Evolutionary conservation across 352 stramenopile species (phyloP).

Genomic region (Paralagenidium karlingii): DNA sequence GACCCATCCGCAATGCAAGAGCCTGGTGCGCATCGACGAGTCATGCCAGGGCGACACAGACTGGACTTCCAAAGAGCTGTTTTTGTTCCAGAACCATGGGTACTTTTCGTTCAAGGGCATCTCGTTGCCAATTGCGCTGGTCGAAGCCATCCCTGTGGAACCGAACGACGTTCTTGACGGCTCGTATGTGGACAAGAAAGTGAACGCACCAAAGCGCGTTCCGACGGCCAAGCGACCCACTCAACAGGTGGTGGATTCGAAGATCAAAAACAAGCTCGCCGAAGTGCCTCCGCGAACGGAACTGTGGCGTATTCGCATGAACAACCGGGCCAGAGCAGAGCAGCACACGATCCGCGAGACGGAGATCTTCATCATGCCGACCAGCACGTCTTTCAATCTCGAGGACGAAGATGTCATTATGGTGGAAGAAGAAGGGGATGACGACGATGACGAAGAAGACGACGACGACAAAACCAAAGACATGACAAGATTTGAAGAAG

Average conservation of each 20-base stretch:
- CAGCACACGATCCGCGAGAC: slow-evolving; percentile 76
- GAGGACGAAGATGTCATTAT: slow-evolving; percentile 54
- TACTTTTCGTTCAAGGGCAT: slow-evolving; percentile 84
- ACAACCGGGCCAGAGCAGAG: slow-evolving; percentile 39
- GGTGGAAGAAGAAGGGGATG: slow-evolving; percentile 49
- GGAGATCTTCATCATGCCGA: slow-evolving; percentile 21
- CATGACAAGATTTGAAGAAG: slow-evolving; percentile 22
- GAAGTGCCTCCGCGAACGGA: slow-evolving; percentile 36
- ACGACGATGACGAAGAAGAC: slow-evolving; percentile 35
- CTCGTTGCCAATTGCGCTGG: slow-evolving; percentile 56
- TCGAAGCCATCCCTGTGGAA: slow-evolving; percentile 70
- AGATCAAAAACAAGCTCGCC: slow-evolving; percentile 22
- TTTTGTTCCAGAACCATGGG: slow-evolving; percentile 75
- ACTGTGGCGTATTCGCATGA: slow-evolving; percentile 42
- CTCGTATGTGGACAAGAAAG: slow-evolving; percentile 17
- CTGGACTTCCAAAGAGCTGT: no score
- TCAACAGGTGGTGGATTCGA: slow-evolving; percentile 44
- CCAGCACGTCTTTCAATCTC: slow-evolving; percentile 40
- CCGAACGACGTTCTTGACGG: slow-evolving; percentile 20
- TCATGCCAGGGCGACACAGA: slow-evolving; percentile 28
- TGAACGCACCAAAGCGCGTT: slow-evolving; percentile 17
- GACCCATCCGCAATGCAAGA: slow-evolving; percentile 14
- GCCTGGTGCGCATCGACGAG: slow-evolving; percentile 27
- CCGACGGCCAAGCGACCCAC: slow-evolving; percentile 32
- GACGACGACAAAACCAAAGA: slow-evolving; percentile 17